These are phyloP conservation scores for Crataegus laevigata DNA, from an alignment of 306 rosid genomes.

Conservation along the genomic window DNA sequence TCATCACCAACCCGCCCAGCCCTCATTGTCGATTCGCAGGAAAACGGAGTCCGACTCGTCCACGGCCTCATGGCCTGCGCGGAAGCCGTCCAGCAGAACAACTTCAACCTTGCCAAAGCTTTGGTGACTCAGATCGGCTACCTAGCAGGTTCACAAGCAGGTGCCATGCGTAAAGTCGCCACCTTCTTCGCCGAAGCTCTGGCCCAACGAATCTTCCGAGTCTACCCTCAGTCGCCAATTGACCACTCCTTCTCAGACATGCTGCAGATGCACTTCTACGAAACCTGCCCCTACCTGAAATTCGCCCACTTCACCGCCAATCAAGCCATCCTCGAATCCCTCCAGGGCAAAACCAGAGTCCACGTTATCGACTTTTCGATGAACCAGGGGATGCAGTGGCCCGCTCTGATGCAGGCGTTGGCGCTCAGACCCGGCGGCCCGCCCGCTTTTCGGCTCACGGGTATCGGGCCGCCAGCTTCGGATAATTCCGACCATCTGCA, in stretches of 20 bases:
- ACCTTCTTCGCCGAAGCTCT: constrained; percentile 81
- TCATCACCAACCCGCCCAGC: constrained; percentile 36
- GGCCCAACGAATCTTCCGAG: constrained; percentile 55
- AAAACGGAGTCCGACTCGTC: constrained; percentile 78
- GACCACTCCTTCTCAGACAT: constrained; percentile 50
- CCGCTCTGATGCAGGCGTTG: constrained; percentile 83
- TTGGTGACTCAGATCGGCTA: constrained; percentile 71
- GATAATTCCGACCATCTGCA: constrained; percentile 83
- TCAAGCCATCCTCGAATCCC: constrained; percentile 86
- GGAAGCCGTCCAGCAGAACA: constrained; percentile 64
- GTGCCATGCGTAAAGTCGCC: constrained; percentile 90
- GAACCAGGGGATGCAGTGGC: constrained; percentile 99
- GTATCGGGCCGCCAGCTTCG: constrained; percentile 77
- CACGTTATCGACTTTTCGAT: constrained; percentile 89
- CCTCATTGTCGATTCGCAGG: constrained; percentile 63
- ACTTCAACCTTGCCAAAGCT: constrained; percentile 52
- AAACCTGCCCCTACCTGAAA: constrained; percentile 76
- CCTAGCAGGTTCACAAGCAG: constrained; percentile 66
- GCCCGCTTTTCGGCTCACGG: constrained; percentile 73
- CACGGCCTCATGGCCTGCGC: constrained; percentile 83
- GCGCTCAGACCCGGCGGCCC: constrained; percentile 84
- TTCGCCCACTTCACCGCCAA: constrained; percentile 93
- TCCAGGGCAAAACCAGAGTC: constrained; percentile 62
- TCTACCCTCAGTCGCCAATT: constrained; percentile 40
- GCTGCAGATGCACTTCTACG: constrained; percentile 86